Percentiles rank a stretch among this genome's conserved stretches.
These are phyloP conservation scores for Canavalia ensiformis DNA, from an alignment of 306 rosid genomes.

Conservation along the genomic window DNA sequence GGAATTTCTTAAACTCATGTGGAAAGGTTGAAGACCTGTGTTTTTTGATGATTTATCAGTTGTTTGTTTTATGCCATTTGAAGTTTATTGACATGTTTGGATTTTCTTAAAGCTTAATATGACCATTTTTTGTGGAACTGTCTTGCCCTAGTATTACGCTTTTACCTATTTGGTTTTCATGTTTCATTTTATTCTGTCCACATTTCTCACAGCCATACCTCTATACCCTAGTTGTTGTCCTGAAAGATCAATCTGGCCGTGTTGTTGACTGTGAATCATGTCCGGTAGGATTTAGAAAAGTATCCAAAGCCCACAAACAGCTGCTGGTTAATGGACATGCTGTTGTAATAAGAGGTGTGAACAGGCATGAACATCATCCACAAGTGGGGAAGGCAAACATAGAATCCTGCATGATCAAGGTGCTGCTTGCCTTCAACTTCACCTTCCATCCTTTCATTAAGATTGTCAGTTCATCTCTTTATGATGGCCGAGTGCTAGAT, in stretches of 20 bases:
- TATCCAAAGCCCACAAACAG: constrained; percentile 87
- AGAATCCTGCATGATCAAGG: constrained; percentile 97
- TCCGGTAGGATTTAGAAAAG: constrained; percentile 79
- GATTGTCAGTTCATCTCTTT: constrained; percentile 1
- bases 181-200: constrained; percentile 40
- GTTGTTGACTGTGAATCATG: constrained; percentile 88
- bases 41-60: constrained; percentile 29
- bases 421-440: constrained; percentile 40
- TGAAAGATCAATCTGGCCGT: constrained; percentile 77
- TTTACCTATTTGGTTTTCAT: constrained; percentile 29
- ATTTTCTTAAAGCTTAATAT: constrained; percentile 22
- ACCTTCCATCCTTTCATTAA: background rate
- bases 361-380: constrained; percentile 99
- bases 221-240: constrained; percentile 78
- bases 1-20: background rate
- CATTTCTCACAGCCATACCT: constrained; percentile 76
- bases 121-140: background rate
- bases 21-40: constrained; percentile 20
- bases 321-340: constrained; percentile 91
- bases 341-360: constrained; percentile 85
- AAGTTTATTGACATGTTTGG: constrained; percentile 26
- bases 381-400: constrained; percentile 91
- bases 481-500: constrained; percentile 10
- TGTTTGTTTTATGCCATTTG: background rate
- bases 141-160: constrained; percentile 11